phyloP scores from a whole-genome alignment of 768 basidiomycete species.

The Baorangia bicolor region DNA sequence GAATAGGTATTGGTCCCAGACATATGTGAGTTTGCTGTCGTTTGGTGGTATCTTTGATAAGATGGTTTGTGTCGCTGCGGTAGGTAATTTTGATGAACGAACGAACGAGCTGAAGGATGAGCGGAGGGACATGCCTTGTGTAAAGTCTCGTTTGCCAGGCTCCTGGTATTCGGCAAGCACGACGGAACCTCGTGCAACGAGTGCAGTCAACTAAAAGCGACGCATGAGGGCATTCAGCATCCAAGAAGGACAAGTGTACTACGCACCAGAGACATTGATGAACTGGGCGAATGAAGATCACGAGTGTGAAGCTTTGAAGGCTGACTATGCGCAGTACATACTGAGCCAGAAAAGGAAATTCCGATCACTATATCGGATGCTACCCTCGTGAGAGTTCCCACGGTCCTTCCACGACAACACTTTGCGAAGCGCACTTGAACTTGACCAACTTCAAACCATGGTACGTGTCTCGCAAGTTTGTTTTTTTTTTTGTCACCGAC shows the following conservation, averaged over 20 bases:
- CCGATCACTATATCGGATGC: conserved; percentile 3
- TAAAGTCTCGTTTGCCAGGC: conserved; percentile 76
- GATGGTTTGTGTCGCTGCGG: conserved; percentile 78
- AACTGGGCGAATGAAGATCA: neutral
- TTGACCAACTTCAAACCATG: conserved; percentile 24
- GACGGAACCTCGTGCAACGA: conserved; percentile 73
- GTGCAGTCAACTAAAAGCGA: conserved; percentile 66
- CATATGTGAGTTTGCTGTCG: conserved; percentile 78
- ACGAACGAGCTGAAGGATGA: neutral
- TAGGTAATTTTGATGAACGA: neutral
- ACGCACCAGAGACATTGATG: conserved; percentile 30
- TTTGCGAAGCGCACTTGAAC: conserved; percentile 4
- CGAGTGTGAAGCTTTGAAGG: neutral
- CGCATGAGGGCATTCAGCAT: neutral
- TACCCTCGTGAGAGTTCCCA: conserved; percentile 16
- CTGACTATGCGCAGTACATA: neutral
- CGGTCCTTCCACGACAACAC: conserved; percentile 25
- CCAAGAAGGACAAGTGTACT: neutral
- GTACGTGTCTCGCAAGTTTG: conserved; percentile 22
- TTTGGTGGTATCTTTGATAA: conserved; percentile 95
- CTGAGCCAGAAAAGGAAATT: conserved; percentile 16
- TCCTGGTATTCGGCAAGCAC: conserved; percentile 88
- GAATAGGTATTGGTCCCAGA: conserved; percentile 91
- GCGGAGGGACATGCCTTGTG: conserved; percentile 59
- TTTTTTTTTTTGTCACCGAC: neutral